Percentiles rank a stretch among this genome's conserved stretches.
Evolutionary conservation across 1,284 basidiomycete genomes (phyloP).

Genomic region (Ustilago bromivora): DNA sequence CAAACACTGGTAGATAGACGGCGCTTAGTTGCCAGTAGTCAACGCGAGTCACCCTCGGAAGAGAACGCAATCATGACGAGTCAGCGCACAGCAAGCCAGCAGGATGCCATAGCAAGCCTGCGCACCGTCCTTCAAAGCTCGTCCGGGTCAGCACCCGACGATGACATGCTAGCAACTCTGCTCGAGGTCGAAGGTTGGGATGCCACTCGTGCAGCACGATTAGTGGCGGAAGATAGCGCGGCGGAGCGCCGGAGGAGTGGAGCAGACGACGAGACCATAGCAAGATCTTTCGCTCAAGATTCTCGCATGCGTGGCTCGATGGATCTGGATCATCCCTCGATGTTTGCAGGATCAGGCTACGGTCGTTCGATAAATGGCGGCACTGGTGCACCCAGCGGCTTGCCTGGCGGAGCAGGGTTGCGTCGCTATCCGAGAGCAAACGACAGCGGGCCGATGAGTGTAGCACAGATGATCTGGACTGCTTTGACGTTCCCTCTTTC

Average conservation of each 20-base stretch:
- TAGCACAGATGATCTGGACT: slow-evolving; percentile 51
- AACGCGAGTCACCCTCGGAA: not conserved
- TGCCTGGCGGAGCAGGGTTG: slow-evolving; percentile 37
- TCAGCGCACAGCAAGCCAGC: slow-evolving; percentile 31
- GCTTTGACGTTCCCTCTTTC: slow-evolving; percentile 52
- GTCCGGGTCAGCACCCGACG: slow-evolving; percentile 23
- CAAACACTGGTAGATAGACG: no score
- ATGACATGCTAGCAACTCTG: slow-evolving; percentile 40
- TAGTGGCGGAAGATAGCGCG: slow-evolving; percentile 47
- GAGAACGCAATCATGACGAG: slow-evolving; percentile 17
- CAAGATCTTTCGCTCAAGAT: slow-evolving; percentile 43
- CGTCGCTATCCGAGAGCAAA: slow-evolving; percentile 21
- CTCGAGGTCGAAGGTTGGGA: slow-evolving; percentile 56
- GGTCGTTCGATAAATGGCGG: not conserved
- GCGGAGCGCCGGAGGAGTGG: slow-evolving; percentile 47
- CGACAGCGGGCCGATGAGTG: slow-evolving; percentile 13
- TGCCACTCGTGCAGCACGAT: slow-evolving; percentile 36
- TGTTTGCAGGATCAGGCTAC: slow-evolving; percentile 1
- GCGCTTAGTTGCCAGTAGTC: no score
- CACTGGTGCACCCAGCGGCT: slow-evolving; percentile 22
- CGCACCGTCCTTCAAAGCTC: slow-evolving; percentile 35
- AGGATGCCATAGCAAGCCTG: slow-evolving; percentile 43
- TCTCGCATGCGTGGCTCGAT: slow-evolving; percentile 30
- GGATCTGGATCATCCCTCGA: slow-evolving; percentile 20
- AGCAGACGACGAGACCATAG: slow-evolving; percentile 51